Percentiles rank a stretch among this genome's conserved stretches.
These are phyloP conservation scores for Silene latifolia DNA, from an alignment of 148 eudicot genomes.

Conservation along the genomic window DNA sequence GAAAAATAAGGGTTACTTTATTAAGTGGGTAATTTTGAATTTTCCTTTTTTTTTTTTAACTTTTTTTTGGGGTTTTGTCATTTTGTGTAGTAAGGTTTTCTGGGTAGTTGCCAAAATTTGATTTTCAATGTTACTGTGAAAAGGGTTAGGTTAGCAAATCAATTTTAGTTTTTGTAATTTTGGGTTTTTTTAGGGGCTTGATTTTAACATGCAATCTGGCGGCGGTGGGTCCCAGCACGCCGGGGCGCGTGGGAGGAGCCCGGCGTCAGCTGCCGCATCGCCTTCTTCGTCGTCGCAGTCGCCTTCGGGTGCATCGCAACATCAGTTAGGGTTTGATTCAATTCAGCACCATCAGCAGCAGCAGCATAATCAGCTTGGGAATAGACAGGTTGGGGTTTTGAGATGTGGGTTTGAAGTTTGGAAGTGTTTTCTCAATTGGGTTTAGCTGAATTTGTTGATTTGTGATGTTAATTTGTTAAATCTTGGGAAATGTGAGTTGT, in stretches of 20 bases:
- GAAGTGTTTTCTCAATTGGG: conserved; percentile 9
- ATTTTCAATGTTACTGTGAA: background rate
- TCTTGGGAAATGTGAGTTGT: background rate
- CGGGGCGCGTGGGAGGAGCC: conserved; percentile 62
- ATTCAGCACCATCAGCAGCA: conserved; percentile 54
- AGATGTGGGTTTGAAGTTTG: conserved; percentile 1
- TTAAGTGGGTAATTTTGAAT: conserved; percentile 14
- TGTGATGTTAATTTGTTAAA: conserved; percentile 6
- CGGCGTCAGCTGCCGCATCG: conserved; percentile 73
- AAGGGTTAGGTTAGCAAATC: background rate
- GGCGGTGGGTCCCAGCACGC: conserved; percentile 75
- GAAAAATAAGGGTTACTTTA: conserved; percentile 12
- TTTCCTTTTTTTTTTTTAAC: conserved; percentile 1
- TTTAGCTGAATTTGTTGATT: conserved; percentile 15
- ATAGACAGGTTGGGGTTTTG: conserved; percentile 46
- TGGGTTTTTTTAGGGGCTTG: conserved; percentile 5
- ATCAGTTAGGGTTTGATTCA: conserved; percentile 61
- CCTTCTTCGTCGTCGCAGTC: conserved; percentile 86
- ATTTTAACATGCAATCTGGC: conserved; percentile 65
- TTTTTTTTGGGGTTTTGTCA: conserved; percentile 18
- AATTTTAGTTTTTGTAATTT: background rate
- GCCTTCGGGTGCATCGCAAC: conserved; percentile 36
- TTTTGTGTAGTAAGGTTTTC: conserved; percentile 15
- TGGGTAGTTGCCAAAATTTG: conserved; percentile 24
- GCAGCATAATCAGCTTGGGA: conserved; percentile 35